Conservation (phyloP, 1,284 basidiomycete species). For the Papiliotrema terrestris region DNA sequence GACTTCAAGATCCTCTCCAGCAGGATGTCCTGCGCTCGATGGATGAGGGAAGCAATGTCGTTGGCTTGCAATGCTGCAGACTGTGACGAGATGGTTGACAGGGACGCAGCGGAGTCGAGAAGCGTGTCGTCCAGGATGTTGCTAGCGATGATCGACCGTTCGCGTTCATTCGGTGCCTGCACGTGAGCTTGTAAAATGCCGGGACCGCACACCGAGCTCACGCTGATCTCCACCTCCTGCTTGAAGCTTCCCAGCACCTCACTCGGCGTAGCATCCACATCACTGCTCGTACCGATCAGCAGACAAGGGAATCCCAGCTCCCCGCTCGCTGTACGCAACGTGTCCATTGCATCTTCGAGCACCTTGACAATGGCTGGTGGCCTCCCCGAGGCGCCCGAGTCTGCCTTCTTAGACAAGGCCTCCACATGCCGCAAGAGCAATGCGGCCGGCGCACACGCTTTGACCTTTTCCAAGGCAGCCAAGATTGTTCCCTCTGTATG, state of each 20-base stretch:
- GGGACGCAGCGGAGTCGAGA: constrained; percentile 74
- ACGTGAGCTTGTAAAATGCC: constrained; percentile 4
- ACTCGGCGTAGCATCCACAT: constrained; percentile 64
- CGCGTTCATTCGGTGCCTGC: constrained; percentile 75
- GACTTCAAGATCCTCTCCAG: constrained; percentile 52
- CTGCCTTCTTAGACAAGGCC: constrained; percentile 70
- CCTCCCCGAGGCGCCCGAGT: constrained; percentile 64
- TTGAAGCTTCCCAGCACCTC: constrained; percentile 76
- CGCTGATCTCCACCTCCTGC: constrained; percentile 76
- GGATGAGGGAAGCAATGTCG: constrained; percentile 73
- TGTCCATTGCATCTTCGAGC: constrained; percentile 22
- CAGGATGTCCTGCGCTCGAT: constrained; percentile 61
- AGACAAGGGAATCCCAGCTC: constrained; percentile 59
- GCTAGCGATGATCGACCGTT: constrained; percentile 64
- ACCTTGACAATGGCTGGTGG: constrained; percentile 35
- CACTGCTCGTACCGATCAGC: constrained; percentile 71
- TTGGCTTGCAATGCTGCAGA: constrained; percentile 87
- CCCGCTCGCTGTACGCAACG: constrained; percentile 10
- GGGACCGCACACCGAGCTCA: constrained; percentile 36
- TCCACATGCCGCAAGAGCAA: constrained; percentile 80
- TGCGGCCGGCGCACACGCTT: constrained; percentile 77
- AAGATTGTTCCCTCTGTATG: constrained; percentile 75
- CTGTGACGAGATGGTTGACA: constrained; percentile 71
- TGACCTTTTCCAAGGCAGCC: constrained; percentile 74
- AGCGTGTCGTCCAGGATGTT: constrained; percentile 53